Conservation (phyloP, 306 rosid genomes). For the Vachellia pachyceras region DNA sequence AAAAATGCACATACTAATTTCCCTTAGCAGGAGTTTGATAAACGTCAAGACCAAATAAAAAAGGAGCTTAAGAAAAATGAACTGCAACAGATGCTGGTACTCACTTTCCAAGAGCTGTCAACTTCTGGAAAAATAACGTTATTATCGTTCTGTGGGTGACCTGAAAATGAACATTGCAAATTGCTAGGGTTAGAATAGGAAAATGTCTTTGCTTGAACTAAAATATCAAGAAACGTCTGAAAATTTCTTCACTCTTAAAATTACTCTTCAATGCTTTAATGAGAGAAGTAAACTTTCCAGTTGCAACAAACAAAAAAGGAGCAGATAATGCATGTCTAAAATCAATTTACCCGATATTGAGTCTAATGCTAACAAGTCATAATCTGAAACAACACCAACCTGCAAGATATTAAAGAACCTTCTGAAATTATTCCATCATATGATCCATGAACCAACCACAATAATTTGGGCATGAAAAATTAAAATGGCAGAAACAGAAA, state of each 20-base stretch:
- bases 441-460: slow-evolving; percentile 22
- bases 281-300: slow-evolving; percentile 17
- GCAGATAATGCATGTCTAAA: background rate
- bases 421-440: slow-evolving; percentile 31
- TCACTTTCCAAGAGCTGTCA: slow-evolving; percentile 91
- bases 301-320: slow-evolving; percentile 29
- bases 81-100: slow-evolving; percentile 39
- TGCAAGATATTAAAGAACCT: slow-evolving; percentile 47
- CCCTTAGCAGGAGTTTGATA: slow-evolving; percentile 18
- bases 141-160: slow-evolving; percentile 59
- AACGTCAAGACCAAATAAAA: background rate
- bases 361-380: slow-evolving; percentile 92
- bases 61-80: slow-evolving; percentile 14
- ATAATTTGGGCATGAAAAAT: slow-evolving; percentile 5
- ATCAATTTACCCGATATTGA: slow-evolving; percentile 78
- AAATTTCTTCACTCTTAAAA: background rate
- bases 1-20: background rate
- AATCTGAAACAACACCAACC: slow-evolving; percentile 98
- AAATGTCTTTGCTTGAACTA: background rate
- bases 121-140: slow-evolving; percentile 89
- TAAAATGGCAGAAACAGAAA: slow-evolving; percentile 12
- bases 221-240: slow-evolving; percentile 11
- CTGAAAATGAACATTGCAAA: slow-evolving; percentile 52
- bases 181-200: slow-evolving; percentile 20
- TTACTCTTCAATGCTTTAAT: slow-evolving; percentile 1